Percentiles rank a stretch among this genome's conserved stretches.
phyloP scores from a whole-genome alignment of 257 asterid species.

The Thymus quinquecostatus region DNA sequence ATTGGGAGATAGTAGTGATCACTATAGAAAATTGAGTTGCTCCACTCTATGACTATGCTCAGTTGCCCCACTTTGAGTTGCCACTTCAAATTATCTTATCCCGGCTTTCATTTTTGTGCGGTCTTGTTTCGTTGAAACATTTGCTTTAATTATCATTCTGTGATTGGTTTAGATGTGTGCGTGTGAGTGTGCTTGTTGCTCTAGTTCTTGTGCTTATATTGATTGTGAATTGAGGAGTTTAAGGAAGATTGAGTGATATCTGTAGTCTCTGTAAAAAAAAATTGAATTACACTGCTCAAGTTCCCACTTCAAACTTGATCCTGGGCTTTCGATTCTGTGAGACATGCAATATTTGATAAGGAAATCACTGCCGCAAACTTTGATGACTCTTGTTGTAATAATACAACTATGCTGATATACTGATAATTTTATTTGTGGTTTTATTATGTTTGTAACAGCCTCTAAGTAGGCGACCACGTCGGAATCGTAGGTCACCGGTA shows the following conservation, averaged over 20 bases:
- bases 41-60: neutral
- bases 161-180: neutral
- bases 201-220: conserved; percentile 10
- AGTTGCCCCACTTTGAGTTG: neutral
- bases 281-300: neutral
- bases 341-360: neutral
- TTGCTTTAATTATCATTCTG: neutral
- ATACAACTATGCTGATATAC: neutral
- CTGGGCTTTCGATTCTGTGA: neutral
- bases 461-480: conserved; percentile 74
- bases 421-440: neutral
- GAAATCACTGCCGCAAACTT: conserved; percentile 3
- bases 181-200: conserved; percentile 12
- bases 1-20: neutral
- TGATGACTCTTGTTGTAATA: conserved; percentile 4
- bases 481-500: conserved; percentile 80
- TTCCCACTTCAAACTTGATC: neutral
- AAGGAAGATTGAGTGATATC: neutral
- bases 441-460: conserved; percentile 52
- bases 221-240: conserved; percentile 6
- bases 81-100: neutral
- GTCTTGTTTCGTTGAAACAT: too few relatives aligned
- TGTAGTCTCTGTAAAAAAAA: neutral
- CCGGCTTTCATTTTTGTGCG: neutral
- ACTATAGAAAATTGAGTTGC: conserved; percentile 5